Conservation (phyloP, 768 basidiomycete species). For the Hysterangium stoloniferum region DNA sequence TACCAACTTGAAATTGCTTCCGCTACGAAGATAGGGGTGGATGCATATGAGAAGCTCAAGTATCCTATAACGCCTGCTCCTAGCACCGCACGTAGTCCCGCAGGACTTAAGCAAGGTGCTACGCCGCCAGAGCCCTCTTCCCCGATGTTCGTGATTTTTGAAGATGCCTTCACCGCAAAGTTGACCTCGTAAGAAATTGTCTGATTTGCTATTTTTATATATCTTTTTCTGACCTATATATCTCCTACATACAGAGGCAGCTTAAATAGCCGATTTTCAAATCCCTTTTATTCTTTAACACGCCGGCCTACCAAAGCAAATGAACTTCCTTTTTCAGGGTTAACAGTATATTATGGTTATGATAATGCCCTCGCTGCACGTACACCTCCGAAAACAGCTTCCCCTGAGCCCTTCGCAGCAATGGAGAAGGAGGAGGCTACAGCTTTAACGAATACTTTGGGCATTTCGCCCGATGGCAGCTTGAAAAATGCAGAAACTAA, state of each 20-base stretch:
- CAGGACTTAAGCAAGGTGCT: constrained; percentile 14
- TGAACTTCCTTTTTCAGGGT: constrained; percentile 1
- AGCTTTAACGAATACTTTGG: background rate
- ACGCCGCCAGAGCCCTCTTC: background rate
- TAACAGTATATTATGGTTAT: constrained; percentile 27
- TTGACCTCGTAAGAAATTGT: constrained; percentile 25
- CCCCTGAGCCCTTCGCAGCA: background rate
- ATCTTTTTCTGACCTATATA: background rate
- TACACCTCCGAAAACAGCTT: constrained; percentile 6
- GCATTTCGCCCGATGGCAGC: background rate
- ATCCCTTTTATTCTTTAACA: background rate
- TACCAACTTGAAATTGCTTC: constrained; percentile 32
- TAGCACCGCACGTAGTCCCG: background rate
- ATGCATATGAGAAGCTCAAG: constrained; percentile 33
- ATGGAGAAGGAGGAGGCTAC: background rate
- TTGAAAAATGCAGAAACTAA: background rate
- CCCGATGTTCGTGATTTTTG: constrained; percentile 25
- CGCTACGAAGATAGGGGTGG: constrained; percentile 25
- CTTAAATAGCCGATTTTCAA: background rate
- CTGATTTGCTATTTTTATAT: constrained; percentile 2
- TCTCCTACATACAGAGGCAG: background rate
- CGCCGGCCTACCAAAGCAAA: background rate
- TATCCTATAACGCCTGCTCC: constrained; percentile 16
- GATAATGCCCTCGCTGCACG: constrained; percentile 20
- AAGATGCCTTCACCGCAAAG: constrained; percentile 28